Base-by-base conservation (phyloP, 2,329 filamentous ascomycete species). In the Curvularia hawaiiensis region DNA sequence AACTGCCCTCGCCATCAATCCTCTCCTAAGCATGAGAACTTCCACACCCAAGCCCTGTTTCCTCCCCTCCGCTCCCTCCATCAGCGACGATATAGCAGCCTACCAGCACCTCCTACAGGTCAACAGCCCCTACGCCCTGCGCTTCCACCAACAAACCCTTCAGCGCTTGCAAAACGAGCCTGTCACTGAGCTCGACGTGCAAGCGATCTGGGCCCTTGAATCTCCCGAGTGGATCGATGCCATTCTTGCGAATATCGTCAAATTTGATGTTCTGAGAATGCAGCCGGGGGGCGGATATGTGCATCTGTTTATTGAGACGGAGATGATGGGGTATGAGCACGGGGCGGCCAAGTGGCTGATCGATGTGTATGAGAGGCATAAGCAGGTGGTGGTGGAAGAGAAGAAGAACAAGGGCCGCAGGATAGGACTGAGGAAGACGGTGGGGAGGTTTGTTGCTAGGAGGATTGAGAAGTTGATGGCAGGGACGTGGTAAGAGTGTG, bases 251-350 rank as follows among this genome's bases (percentile, higher is more conserved):
- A 57, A 57, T 30, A 31, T 54, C 33, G 54, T 47, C 26, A 45
- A n/a, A 10, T 57, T 60, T 24, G 16, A 52, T 10, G 31, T 60
- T 1, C 41, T 60, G 28, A 41, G 39, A 8, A 45, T 5, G 4
- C 46, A 54, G 45, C 58, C 54, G 9, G 11, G 28, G 0, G 58
- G 58, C 12, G 54, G 54, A 1, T 48, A 57, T 9, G 54, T 57
- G 4, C 12, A 31, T 6, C 9, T 54, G 7, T 54, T 57, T 44
- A 56, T 59, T 16, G 47, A 57, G 18, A 57, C 58, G 4, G 48
- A 58, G 48, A 33, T 60, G 43, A 18, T 52, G 3, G n/a, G 9
- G 33, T 22, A 38, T 6, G 20, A 30, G 40, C 39, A 52, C 14
- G 18, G 24, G 8, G 14, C n/a, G 11, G 39, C 18, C 30, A 10